Evolutionary conservation across 2,329 filamentous ascomycete species (phyloP), one percentile per base, ranked within the genome.

Genomic region (Aspergillus tubingensis): DNA sequence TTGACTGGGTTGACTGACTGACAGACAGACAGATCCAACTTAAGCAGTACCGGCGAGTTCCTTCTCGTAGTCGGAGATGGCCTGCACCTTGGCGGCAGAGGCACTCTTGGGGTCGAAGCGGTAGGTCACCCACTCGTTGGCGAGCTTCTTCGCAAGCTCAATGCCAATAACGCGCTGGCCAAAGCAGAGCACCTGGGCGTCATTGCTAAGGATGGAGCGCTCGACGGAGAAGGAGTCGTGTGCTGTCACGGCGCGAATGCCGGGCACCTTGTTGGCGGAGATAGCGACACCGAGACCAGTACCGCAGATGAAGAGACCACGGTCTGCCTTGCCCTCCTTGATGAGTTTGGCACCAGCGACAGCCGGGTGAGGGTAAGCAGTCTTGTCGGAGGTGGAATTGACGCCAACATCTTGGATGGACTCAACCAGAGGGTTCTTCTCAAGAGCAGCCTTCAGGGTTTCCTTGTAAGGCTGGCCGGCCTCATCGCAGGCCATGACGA

Each of bases 201-300:
- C 88, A 76, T 96, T 96, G 79, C 89, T 92, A 70, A 94, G 78
- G 10, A 96, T 85, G 19, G 89, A 87, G 53, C 91, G 81, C 82
- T 96, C 91, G 5, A 96, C 91, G 58, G 85, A 88, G 81, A 93
- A 96, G 66, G 87, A 88, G 74, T 96, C 92, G 75, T 96, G 92
- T 1, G 92, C 92, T 5, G 91, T 96, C 17, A 96, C 92, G n/a
- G 92, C 92, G 23, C 91, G 83, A 62, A 96, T 86, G 5, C 91
- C 91, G 59, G 87, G 88, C 65, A 96, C 87, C 77, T 96, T 96
- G 83, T 96, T 96, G 66, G 92, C 92, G n/a, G 86, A 81, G 73
- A 96, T 96, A 68, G 92, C 91, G 7, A 96, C 92, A 19, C 92
- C 92, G 7, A 96, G 84, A 0, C 92, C 92, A 0, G 92, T 96